A percentile compares a stretch with the other conserved stretches of the same genome.
phyloP scores from a whole-genome alignment of 163 green algal genomes.

The Botryococcus braunii region DNA sequence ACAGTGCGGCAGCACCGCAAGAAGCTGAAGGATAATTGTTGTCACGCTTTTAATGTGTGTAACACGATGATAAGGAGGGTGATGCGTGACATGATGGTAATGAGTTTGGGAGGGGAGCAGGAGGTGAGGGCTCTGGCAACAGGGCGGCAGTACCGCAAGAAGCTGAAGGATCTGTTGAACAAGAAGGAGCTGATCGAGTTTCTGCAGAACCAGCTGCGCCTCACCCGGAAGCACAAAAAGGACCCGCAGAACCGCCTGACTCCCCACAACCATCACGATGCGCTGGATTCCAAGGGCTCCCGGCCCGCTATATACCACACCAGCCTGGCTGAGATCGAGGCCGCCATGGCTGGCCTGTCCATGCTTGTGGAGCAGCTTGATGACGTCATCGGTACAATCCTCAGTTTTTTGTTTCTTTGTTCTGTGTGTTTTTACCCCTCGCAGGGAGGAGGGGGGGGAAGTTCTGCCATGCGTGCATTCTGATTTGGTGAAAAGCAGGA shows the following conservation, averaged over 20 bases:
- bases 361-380: conserved; percentile 81
- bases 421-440: no score
- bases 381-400: conserved; percentile 55
- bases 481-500: no score
- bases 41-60: no score
- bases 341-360: conserved; percentile 60
- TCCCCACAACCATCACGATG: no score
- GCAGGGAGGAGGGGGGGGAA: no score
- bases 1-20: conserved; percentile 52
- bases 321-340: conserved; percentile 22
- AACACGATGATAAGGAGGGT: no score
- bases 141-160: conserved; percentile 53
- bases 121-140: conserved; percentile 72
- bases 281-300: no score
- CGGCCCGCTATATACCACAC: not conserved
- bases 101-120: conserved; percentile 25
- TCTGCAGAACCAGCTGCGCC: conserved; percentile 84
- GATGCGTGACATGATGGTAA: no score
- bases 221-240: conserved; percentile 52
- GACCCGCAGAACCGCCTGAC: no score
- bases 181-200: conserved; percentile 89
- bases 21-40: conserved; percentile 72
- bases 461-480: no score
- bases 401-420: no score
- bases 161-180: conserved; percentile 78